These are phyloP conservation scores for Solanum infundibuliforme DNA, from an alignment of 257 asterid species.

Conservation along the genomic window DNA sequence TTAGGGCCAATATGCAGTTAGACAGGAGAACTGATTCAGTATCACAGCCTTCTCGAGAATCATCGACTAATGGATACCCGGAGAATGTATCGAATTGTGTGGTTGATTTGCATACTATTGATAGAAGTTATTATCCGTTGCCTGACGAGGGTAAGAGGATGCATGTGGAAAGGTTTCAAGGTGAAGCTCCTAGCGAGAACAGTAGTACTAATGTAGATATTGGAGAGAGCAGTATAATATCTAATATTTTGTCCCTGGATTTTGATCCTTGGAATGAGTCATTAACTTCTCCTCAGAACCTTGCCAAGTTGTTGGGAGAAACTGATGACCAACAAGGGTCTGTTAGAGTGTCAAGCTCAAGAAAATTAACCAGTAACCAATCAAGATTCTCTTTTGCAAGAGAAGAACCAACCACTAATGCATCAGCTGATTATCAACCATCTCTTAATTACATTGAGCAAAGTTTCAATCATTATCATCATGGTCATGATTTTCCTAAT, in stretches of 20 bases:
- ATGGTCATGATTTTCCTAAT: constrained; percentile 34
- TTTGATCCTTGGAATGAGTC: constrained; percentile 70
- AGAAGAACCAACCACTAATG: constrained; percentile 45
- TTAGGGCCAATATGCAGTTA: constrained; percentile 28
- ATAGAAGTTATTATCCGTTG: constrained; percentile 26
- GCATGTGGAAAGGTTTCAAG: constrained; percentile 30
- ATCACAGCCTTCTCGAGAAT: constrained; percentile 31
- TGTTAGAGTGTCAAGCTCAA: constrained; percentile 42
- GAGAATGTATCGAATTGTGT: constrained; percentile 20
- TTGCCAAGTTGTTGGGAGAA: constrained; percentile 53
- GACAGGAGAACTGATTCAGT: constrained; percentile 34
- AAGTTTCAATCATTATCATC: constrained; percentile 23
- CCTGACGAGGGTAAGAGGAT: constrained; percentile 26
- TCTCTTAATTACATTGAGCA: constrained; percentile 31
- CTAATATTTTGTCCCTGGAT: constrained; percentile 76
- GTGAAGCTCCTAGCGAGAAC: constrained; percentile 23
- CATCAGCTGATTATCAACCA: constrained; percentile 31
- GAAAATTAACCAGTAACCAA: constrained; percentile 53
- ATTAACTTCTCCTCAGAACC: constrained; percentile 48
- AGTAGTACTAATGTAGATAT: constrained; percentile 16
- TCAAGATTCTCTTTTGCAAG: constrained; percentile 96
- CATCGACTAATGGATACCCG: constrained; percentile 21
- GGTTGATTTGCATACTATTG: constrained; percentile 21
- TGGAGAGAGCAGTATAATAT: constrained; percentile 87
- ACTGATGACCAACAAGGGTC: constrained; percentile 33